phyloP scores from a whole-genome alignment of 2,329 filamentous ascomycete genomes.

The Annulohypoxylon truncatum region DNA sequence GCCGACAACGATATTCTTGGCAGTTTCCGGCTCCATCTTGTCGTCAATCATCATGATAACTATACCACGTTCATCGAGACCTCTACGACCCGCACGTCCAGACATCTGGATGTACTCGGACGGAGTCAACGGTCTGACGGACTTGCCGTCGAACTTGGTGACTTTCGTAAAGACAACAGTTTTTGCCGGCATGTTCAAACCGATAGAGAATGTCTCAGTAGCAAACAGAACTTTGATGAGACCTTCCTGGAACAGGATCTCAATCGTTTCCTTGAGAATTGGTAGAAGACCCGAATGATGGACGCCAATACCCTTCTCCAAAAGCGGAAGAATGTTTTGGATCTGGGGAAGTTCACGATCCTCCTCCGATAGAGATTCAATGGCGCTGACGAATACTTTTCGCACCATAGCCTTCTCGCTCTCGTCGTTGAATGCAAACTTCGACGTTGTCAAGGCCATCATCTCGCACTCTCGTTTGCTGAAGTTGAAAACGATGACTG shows the following conservation, averaged over 20 bases:
- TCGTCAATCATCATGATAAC: constrained; percentile 99
- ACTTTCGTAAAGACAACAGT: constrained; percentile 99
- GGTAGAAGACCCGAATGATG: constrained; percentile 96
- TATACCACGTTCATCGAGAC: constrained; percentile 96
- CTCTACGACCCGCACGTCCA: constrained; percentile 93
- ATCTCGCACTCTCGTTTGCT: constrained; percentile 97
- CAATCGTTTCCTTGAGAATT: constrained; percentile 97
- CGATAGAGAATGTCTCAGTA: constrained; percentile 98
- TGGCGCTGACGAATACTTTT: constrained; percentile 93
- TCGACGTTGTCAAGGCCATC: constrained; percentile 86
- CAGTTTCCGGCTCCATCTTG: constrained; percentile 93
- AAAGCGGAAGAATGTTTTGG: constrained; percentile 84
- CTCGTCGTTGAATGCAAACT: constrained; percentile 93
- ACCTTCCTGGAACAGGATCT: constrained; percentile 98
- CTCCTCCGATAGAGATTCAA: constrained; percentile 91
- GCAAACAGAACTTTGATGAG: constrained; percentile 98
- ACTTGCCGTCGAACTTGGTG: constrained; percentile 90
- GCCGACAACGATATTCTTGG: constrained; percentile 94
- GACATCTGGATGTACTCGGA: constrained; percentile 99
- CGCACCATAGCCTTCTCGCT: constrained; percentile 94
- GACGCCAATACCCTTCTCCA: constrained; percentile 93
- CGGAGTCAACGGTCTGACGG: constrained; percentile 85
- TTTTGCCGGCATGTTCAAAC: constrained; percentile 98
- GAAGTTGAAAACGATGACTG: constrained; percentile 99
- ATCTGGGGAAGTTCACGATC: constrained; percentile 92